Evolutionary conservation across 2,329 filamentous ascomycete genomes (phyloP), one percentile per base, ranked within the genome.

Genomic region (Ceratocystis eucalypticola): DNA sequence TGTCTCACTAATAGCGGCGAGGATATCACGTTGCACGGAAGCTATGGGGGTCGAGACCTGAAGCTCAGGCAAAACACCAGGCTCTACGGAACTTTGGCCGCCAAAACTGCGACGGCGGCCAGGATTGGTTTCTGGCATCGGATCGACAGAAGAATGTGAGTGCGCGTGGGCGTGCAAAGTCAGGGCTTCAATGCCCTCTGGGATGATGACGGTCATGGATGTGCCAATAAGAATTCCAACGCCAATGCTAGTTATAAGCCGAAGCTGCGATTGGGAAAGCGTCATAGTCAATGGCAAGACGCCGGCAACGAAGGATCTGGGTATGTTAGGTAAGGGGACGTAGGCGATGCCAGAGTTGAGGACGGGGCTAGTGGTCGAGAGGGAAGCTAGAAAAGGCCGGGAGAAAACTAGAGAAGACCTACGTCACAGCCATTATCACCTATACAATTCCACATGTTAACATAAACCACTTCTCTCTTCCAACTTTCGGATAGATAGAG

Each of bases 171-270:
- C 69, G 5, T 74, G 70, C 67, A 77, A 74, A 1, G 77, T 75
- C 67, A 96, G 82, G 2, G 94, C 93, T 74, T 96, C 92, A 68
- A 97, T 87, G 46, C 94, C 94, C 76, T 99, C 94, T 0, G 94
- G 94, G 72, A 99, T 96, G 73, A 99, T 97, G 41, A 99, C 91
- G 70, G 97, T 93, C 70, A 99, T 82, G 1, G 93, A 93, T 33
- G 94, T 97, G 45, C 94, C 94, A 17, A 99, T 92, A 7, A 99
- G 80, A 64, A 99, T 88, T 57, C 94, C 94, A 75, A 96, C 91
- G 65, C 94, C 94, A 74, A 97, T 84, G 67, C 91, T 92, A 25
- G 93, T 95, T 74, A 97, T 89, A 62, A 96, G 79, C 73, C 93
- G 88, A 67, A 97, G 79, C 75, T 96, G 91, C 55, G 91, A 89